Evolutionary conservation across 345 rosid genomes (phyloP).

Genomic region (Hypericum androsaemum): DNA sequence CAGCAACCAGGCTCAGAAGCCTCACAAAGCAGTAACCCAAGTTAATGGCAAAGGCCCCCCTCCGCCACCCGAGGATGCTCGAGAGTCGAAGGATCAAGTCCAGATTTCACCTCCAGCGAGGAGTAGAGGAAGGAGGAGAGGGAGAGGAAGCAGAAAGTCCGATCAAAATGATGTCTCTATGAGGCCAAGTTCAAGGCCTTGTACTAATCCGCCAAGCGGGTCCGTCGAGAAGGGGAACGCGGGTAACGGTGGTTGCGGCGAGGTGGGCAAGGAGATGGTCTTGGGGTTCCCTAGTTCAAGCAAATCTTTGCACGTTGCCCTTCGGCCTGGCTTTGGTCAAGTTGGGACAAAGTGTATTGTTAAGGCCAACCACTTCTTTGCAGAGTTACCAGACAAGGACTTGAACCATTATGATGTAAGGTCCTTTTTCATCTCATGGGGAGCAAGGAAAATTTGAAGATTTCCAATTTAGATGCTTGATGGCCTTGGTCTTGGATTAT

Average conservation of each 20-base stretch:
- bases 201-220: conserved; percentile 35
- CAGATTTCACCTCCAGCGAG: conserved; percentile 62
- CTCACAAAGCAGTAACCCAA: conserved; percentile 48
- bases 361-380: conserved; percentile 95
- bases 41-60: conserved; percentile 59
- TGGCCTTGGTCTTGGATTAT: too few species aligned
- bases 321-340: conserved; percentile 81
- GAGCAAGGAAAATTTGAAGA: too few species aligned
- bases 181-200: conserved; percentile 94
- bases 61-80: conserved; percentile 21
- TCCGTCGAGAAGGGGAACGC: conserved; percentile 14
- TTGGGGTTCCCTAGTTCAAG: conserved; percentile 44
- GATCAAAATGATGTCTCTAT: conserved; percentile 78
- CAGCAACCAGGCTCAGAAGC: conserved; percentile 40
- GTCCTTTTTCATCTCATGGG: not conserved
- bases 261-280: conserved; percentile 35
- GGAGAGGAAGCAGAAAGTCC: conserved; percentile 89
- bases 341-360: conserved; percentile 89
- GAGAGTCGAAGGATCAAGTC: conserved; percentile 29
- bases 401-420: conserved; percentile 95
- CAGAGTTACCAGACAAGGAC: conserved; percentile 85
- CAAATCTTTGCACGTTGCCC: conserved; percentile 66
- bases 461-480: too few species aligned
- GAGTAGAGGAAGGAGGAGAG: conserved; percentile 69
- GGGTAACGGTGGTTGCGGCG: conserved; percentile 8